Percentiles rank a stretch among this genome's conserved stretches.
phyloP scores from a whole-genome alignment of 2,329 filamentous ascomycete genomes.

The Epichloe gansuensis region DNA sequence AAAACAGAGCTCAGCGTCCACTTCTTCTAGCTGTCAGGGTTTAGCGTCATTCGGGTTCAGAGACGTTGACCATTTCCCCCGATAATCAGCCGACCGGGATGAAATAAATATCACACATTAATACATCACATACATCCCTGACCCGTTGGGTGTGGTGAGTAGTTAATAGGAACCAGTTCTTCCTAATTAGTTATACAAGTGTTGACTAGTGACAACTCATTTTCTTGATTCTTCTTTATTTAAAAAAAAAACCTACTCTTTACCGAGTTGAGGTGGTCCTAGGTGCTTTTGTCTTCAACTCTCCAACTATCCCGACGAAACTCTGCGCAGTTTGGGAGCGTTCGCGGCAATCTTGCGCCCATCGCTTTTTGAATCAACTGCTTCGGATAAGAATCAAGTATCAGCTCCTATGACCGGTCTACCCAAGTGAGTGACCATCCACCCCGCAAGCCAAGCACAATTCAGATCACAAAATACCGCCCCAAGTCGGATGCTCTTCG shows the following conservation, averaged over 20 bases:
- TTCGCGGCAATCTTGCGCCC: too few species aligned
- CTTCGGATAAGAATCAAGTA: background rate
- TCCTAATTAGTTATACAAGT: background rate
- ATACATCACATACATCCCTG: too few species aligned
- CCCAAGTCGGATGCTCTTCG: background rate
- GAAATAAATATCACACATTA: background rate
- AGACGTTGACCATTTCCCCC: background rate
- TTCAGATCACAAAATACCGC: background rate
- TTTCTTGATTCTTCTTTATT: background rate
- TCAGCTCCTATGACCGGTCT: background rate
- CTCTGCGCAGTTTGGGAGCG: background rate
- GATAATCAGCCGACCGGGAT: constrained; percentile 3
- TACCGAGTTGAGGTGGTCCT: background rate
- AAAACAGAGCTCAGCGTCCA: too few species aligned
- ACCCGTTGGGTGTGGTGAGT: too few species aligned
- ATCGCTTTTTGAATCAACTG: background rate
- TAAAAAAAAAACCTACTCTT: background rate
- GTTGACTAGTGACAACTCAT: background rate
- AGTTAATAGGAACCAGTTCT: too few species aligned
- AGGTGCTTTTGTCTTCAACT: background rate
- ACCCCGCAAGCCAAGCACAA: background rate
- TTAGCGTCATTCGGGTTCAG: too few species aligned
- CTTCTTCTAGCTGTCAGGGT: too few species aligned
- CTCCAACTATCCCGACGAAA: background rate
- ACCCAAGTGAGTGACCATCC: background rate